Base-by-base conservation (phyloP, 805 yeast species). In the Brettanomyces anomalus region DNA sequence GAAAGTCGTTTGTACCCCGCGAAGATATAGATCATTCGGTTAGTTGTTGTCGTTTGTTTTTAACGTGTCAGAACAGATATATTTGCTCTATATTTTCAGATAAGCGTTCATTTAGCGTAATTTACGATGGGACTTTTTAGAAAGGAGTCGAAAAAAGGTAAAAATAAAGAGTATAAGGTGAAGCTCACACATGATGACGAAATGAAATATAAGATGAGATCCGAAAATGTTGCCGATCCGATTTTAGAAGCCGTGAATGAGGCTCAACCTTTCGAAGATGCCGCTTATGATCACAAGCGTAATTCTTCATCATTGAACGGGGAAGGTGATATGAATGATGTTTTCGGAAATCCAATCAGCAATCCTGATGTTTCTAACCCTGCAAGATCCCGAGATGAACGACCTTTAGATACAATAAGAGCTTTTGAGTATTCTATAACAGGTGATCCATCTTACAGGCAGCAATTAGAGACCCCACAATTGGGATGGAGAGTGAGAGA, bases 371-470 rank as follows among this genome's bases (percentile, higher is more conserved):
- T 83, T 52, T 86, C 95, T 33, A 93, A 93, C 59, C 99, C 99
- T 24, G 81, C 96, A 5, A 76, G 99, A 56, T 66, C 84, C 17
- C 77, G 98, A 63, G 90, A 89, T 61, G 99, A 93, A 65, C 77
- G 99, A 56, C 99, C 99, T 4, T 68, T 93, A 55, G 99, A 94
- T 62, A 93, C 99, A 2, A 89, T 93, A 55, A 74, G 97, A 53
- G 73, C 85, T 4, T 93, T 93, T 64, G 97, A 93, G 68, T 93
- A 82, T 58, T 81, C 97, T 33, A 88, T 93, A 49, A 86, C 96
- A 5, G 96, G 96, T 41, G 98, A 93, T 62, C 66, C 72, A 45
- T 63, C 76, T 11, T 82, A 85, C 68, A 78, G 81, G 42, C 93
- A 86, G 44, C 87, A 85, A 54, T 70, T 87, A 55, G 97, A 89